Evolutionary conservation across 1,139 yeast species (phyloP).

Genomic region (Candida tropicalis): DNA sequence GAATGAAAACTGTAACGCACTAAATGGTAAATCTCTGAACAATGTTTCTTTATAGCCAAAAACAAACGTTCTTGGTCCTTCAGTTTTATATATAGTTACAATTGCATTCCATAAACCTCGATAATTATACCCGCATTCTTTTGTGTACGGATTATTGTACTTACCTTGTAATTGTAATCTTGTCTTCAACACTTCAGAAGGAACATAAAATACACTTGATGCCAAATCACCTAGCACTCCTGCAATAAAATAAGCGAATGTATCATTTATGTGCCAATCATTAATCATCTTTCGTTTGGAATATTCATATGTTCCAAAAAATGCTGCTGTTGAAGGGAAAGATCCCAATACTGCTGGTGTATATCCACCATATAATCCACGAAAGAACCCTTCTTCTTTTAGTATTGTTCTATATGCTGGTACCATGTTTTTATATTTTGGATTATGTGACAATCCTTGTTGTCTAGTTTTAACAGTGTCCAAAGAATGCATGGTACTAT

Average conservation of each 20-base stretch:
- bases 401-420: conserved; percentile 75
- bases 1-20: conserved; percentile 94
- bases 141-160: conserved; percentile 74
- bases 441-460: conserved; percentile 79
- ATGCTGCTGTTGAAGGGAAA: conserved; percentile 89
- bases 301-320: conserved; percentile 86
- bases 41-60: conserved; percentile 94
- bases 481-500: conserved; percentile 88
- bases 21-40: conserved; percentile 88
- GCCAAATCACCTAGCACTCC: conserved; percentile 93
- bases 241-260: conserved; percentile 76
- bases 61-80: conserved; percentile 76
- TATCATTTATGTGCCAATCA: conserved; percentile 70
- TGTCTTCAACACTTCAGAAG: conserved; percentile 94
- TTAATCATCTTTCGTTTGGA: conserved; percentile 72
- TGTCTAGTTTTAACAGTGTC: conserved; percentile 97
- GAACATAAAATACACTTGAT: conserved; percentile 92
- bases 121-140: conserved; percentile 83
- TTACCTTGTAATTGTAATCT: conserved; percentile 90
- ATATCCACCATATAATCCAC: conserved; percentile 92
- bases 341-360: conserved; percentile 90
- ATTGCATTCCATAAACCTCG: conserved; percentile 71
- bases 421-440: conserved; percentile 65
- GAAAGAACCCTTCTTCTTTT: conserved; percentile 77
- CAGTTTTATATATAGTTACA: conserved; percentile 59